phyloP scores from a whole-genome alignment of 306 rosid species.

The Oxytropis ochrocephala region DNA sequence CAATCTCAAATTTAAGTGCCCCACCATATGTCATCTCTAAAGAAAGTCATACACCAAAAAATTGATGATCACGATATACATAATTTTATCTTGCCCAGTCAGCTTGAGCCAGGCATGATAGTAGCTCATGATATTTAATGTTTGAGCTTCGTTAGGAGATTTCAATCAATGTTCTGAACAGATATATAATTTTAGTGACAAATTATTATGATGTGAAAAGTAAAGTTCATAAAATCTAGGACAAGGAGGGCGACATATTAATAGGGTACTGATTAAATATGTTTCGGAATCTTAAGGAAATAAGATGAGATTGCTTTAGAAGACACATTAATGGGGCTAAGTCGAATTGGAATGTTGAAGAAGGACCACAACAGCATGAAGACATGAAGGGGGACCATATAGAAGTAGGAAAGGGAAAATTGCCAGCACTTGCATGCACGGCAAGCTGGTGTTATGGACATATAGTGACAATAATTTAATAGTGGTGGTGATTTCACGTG shows the following conservation, averaged over 20 bases:
- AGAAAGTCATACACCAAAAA: too few species aligned
- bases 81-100: neutral
- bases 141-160: neutral
- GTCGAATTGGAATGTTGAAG: constrained; percentile 10
- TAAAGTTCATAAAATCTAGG: neutral
- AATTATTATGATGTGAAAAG: neutral
- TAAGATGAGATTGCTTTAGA: constrained; percentile 16
- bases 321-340: neutral
- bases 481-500: constrained; percentile 17
- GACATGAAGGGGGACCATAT: constrained; percentile 31
- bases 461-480: constrained; percentile 24
- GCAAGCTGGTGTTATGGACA: constrained; percentile 6
- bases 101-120: neutral
- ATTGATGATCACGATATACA: neutral
- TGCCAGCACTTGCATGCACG: constrained; percentile 26
- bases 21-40: too few species aligned
- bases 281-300: constrained; percentile 31
- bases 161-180: neutral
- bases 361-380: constrained; percentile 30
- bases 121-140: neutral
- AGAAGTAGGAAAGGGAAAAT: constrained; percentile 2
- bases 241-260: neutral
- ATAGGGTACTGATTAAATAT: constrained; percentile 8
- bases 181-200: neutral
- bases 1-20: too few species aligned